These are phyloP conservation scores for Simmondsia chinensis DNA, from an alignment of 148 eudicot genomes.

Conservation along the genomic window DNA sequence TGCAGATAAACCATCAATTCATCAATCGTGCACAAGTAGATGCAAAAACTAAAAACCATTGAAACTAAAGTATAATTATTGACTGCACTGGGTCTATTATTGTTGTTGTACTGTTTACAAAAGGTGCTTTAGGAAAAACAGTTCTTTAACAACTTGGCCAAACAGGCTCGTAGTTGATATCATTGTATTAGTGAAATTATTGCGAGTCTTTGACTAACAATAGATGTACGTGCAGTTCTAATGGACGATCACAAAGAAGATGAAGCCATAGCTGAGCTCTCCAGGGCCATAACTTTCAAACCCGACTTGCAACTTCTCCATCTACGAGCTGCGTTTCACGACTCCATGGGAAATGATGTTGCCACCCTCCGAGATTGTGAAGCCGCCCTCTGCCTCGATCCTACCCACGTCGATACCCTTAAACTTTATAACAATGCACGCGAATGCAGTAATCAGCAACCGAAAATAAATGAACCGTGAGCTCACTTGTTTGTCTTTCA, in stretches of 20 bases:
- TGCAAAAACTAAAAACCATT: too few species aligned
- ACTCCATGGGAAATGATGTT: constrained; percentile 38
- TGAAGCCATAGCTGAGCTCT: constrained; percentile 54
- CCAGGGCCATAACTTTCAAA: constrained; percentile 56
- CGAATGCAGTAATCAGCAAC: constrained; percentile 24
- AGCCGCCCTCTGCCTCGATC: constrained; percentile 64
- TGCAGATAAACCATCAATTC: too few species aligned
- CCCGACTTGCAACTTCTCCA: constrained; percentile 62
- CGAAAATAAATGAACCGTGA: constrained; percentile 4
- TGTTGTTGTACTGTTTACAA: too few species aligned
- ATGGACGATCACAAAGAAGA: constrained; percentile 75
- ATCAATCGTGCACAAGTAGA: too few species aligned
- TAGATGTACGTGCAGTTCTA: constrained; percentile 29
- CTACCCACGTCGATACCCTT: constrained; percentile 42
- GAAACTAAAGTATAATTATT: too few species aligned
- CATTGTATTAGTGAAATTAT: too few species aligned
- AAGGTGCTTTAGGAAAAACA: too few species aligned
- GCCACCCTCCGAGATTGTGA: constrained; percentile 50
- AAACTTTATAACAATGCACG: constrained; percentile 40
- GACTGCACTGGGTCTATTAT: too few species aligned
- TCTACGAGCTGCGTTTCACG: constrained; percentile 70
- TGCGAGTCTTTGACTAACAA: constrained; percentile 3
- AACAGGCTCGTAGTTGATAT: too few species aligned
- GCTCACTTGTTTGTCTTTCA: constrained; percentile 1
- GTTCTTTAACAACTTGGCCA: too few species aligned